A percentile compares a stretch with the other conserved stretches of the same genome.
Conservation (phyloP, 148 eudicot genomes). For the Persicaria tinctoria region DNA sequence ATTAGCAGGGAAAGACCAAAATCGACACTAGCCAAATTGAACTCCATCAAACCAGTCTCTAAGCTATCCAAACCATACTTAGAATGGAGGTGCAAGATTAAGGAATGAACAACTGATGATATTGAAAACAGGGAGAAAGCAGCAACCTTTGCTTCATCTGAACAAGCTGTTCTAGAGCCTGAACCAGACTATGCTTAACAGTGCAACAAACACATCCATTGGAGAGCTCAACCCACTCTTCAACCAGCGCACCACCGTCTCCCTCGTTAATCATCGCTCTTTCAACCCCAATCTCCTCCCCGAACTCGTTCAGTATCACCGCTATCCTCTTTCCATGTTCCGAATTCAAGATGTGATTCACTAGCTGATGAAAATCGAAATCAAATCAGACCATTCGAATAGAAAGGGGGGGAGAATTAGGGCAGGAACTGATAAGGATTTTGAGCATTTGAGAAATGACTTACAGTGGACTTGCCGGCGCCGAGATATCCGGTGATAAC, state of each 20-base stretch:
- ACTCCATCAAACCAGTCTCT: background rate
- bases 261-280: conserved; percentile 97
- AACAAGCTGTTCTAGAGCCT: conserved; percentile 93
- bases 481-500: conserved; percentile 96
- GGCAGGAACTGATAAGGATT: background rate
- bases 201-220: conserved; percentile 97
- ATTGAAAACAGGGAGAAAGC: background rate
- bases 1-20: background rate
- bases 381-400: background rate
- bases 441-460: background rate
- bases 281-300: conserved; percentile 93
- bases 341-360: conserved; percentile 66
- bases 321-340: conserved; percentile 92
- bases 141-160: conserved; percentile 64
- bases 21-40: background rate
- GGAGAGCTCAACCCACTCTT: conserved; percentile 93
- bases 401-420: background rate
- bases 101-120: background rate
- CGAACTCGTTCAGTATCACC: conserved; percentile 90
- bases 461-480: conserved; percentile 91
- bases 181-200: conserved; percentile 92
- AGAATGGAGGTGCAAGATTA: too few species aligned
- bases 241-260: conserved; percentile 74
- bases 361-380: conserved; percentile 43
- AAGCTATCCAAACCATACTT: too few species aligned